Evolutionary conservation across 768 basidiomycete species (phyloP).

Genomic region (Coprinellus aureogranulatus): DNA sequence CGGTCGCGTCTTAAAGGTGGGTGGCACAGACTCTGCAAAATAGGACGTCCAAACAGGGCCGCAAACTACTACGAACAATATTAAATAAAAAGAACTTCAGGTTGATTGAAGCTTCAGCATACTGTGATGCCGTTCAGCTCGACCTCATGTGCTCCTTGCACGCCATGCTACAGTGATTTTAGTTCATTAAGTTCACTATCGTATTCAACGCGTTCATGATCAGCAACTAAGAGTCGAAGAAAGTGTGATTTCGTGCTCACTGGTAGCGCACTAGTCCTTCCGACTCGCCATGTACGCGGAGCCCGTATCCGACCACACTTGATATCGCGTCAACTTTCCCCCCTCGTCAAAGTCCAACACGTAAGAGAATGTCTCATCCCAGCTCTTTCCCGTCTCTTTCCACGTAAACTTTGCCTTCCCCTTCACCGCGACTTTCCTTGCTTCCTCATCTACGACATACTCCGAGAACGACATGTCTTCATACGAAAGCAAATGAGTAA

Average conservation of each 20-base stretch:
- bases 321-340: conserved; percentile 54
- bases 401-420: conserved; percentile 58
- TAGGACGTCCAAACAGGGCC: too few species aligned
- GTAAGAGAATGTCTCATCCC: conserved; percentile 63
- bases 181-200: too few species aligned
- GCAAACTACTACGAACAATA: too few species aligned
- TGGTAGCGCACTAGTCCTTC: not conserved
- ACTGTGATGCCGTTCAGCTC: too few species aligned
- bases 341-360: conserved; percentile 59
- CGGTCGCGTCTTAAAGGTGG: not conserved
- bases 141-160: too few species aligned
- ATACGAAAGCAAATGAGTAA: conserved; percentile 46
- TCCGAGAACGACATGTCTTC: conserved; percentile 53
- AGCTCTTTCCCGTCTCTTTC: conserved; percentile 48
- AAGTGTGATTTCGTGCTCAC: too few species aligned
- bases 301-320: conserved; percentile 70
- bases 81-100: too few species aligned
- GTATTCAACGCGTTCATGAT: too few species aligned
- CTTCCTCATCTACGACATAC: conserved; percentile 52
- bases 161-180: too few species aligned
- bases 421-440: conserved; percentile 50
- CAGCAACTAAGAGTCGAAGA: too few species aligned
- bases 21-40: not conserved
- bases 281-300: conserved; percentile 58
- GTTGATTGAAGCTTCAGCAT: too few species aligned